Evolutionary conservation across 495 filamentous ascomycete species (phyloP).

Genomic region (Penicillium cataractarum): DNA sequence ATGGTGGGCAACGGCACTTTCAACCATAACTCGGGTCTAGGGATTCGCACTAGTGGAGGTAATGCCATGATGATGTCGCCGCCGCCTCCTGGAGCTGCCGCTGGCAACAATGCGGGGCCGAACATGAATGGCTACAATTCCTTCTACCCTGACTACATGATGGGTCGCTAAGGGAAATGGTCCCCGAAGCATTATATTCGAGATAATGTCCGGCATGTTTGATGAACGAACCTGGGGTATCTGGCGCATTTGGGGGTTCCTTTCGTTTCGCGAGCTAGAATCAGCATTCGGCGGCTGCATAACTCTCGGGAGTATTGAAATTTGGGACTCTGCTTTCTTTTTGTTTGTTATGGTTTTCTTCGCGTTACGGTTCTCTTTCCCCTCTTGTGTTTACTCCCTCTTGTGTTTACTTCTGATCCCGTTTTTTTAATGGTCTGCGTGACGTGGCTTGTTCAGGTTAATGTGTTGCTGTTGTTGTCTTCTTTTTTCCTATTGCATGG

Average conservation of each 20-base stretch:
- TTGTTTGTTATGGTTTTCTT: slow-evolving; percentile 29
- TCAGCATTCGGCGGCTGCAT: slow-evolving; percentile 53
- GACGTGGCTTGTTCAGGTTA: slow-evolving; percentile 1
- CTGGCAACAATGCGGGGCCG: slow-evolving; percentile 40
- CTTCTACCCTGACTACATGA: slow-evolving; percentile 63
- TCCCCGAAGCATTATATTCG: slow-evolving; percentile 30
- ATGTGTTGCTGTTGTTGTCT: background rate
- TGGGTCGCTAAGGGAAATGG: slow-evolving; percentile 52
- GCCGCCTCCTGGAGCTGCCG: slow-evolving; percentile 41
- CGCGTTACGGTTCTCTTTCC: slow-evolving; percentile 11
- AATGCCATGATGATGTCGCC: slow-evolving; percentile 50
- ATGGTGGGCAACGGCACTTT: slow-evolving; percentile 44
- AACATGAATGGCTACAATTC: slow-evolving; percentile 50
- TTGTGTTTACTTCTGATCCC: background rate
- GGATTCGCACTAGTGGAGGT: slow-evolving; percentile 45
- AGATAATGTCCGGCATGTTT: slow-evolving; percentile 55
- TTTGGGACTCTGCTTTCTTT: slow-evolving; percentile 40
- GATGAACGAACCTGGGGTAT: slow-evolving; percentile 48
- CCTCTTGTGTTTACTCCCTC: too few species aligned
- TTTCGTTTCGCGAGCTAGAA: slow-evolving; percentile 49
- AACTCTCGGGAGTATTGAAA: slow-evolving; percentile 48
- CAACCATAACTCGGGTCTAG: slow-evolving; percentile 48
- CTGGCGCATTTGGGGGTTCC: slow-evolving; percentile 49
- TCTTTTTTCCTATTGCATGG: slow-evolving; percentile 33
- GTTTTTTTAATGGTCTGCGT: slow-evolving; percentile 7